phyloP scores from a whole-genome alignment of 2,329 filamentous ascomycete genomes.

The Aspergillus japonicus region DNA sequence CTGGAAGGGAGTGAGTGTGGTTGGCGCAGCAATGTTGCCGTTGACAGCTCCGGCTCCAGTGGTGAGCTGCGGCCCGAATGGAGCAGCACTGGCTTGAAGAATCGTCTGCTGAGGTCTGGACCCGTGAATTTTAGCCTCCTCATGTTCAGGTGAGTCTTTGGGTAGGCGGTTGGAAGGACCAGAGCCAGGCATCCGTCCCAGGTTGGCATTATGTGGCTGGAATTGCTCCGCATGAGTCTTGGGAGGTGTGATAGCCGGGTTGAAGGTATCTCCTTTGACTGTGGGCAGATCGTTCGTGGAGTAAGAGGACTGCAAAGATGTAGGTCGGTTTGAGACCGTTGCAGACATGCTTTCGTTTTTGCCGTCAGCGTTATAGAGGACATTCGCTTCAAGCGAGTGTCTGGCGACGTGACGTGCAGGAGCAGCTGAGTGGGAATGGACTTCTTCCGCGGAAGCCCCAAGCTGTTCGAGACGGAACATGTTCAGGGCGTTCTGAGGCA shows the following conservation, averaged over 20 bases:
- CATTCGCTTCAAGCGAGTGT: constrained; percentile 47
- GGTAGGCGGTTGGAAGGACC: constrained; percentile 63
- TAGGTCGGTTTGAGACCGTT: constrained; percentile 40
- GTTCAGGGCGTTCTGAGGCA: constrained; percentile 54
- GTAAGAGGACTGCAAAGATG: constrained; percentile 73
- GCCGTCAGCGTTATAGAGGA: constrained; percentile 33
- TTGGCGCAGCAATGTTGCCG: constrained; percentile 28
- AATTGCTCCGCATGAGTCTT: constrained; percentile 63
- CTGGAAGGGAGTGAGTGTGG: constrained; percentile 36
- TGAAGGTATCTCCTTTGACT: constrained; percentile 65
- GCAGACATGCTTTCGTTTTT: constrained; percentile 26
- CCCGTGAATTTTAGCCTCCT: constrained; percentile 45
- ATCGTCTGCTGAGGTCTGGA: constrained; percentile 67
- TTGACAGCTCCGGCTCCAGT: constrained; percentile 28
- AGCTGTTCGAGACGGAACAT: constrained; percentile 42
- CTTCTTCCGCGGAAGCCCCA: constrained; percentile 32
- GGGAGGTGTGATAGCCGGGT: constrained; percentile 43
- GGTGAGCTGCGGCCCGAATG: constrained; percentile 68
- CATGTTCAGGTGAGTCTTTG: constrained; percentile 41
- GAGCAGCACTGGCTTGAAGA: constrained; percentile 74
- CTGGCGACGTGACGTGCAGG: constrained; percentile 40
- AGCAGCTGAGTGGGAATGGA: constrained; percentile 24
- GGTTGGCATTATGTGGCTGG: constrained; percentile 74
- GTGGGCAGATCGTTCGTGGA: constrained; percentile 88
- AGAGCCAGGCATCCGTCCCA: constrained; percentile 70